These are phyloP conservation scores for Didymella pomorum DNA, from an alignment of 2,329 filamentous ascomycete genomes.

Conservation along the genomic window DNA sequence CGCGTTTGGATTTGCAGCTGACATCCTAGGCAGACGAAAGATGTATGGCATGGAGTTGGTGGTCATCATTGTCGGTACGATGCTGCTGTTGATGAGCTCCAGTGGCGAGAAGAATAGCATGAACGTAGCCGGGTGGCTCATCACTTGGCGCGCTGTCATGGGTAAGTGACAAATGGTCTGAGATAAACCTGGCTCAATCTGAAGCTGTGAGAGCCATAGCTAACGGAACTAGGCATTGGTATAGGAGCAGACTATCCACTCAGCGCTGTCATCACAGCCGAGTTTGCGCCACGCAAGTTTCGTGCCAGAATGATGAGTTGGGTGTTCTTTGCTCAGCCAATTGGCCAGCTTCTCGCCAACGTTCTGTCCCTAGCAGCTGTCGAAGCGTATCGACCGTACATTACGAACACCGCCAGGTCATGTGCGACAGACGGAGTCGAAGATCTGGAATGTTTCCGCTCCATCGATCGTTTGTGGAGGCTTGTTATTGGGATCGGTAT, in stretches of 20 bases:
- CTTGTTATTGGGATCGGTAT: conserved; percentile 53
- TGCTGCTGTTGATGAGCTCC: conserved; percentile 51
- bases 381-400: conserved; percentile 36
- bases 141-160: conserved; percentile 52
- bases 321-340: conserved; percentile 54
- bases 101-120: conserved; percentile 47
- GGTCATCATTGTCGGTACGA: conserved; percentile 52
- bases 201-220: background rate
- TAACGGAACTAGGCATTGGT: conserved; percentile 35
- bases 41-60: conserved; percentile 54
- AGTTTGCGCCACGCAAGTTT: conserved; percentile 50
- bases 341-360: conserved; percentile 50
- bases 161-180: conserved; percentile 28
- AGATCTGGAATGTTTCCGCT: conserved; percentile 37
- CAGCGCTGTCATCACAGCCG: conserved; percentile 50
- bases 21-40: conserved; percentile 49
- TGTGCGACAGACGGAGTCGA: conserved; percentile 31
- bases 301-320: conserved; percentile 53
- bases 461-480: conserved; percentile 52
- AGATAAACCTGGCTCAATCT: background rate
- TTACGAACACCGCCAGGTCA: conserved; percentile 26
- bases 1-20: conserved; percentile 51
- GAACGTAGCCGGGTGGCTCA: conserved; percentile 51
- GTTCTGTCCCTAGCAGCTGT: conserved; percentile 42
- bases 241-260: conserved; percentile 52